Base-by-base conservation (phyloP, 495 filamentous ascomycete species). In the Venustampulla echinocandica region DNA sequence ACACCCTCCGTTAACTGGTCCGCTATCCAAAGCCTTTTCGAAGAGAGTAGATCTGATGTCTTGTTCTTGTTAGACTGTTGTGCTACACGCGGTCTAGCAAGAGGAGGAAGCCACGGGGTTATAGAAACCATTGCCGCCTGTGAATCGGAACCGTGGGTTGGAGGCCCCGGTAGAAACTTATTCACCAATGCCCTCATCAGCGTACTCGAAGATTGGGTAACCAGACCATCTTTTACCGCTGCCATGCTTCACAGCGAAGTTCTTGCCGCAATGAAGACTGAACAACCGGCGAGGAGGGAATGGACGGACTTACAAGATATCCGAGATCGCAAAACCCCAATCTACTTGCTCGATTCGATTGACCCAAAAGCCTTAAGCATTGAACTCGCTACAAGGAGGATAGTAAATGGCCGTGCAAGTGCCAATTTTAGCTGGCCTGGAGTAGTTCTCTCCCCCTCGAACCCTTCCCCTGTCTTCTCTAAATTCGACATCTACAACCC, bases 61-160 rank as follows among this genome's bases (percentile, higher is more conserved):
- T 52, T 75, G 18, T 73, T 76, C 27, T 63, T 76, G 3, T 59
- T 76, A 4, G 73, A 76, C 50, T 75, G 73, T 40, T 76, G 73
- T 43, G 69, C 68, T 10, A 71, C 71, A 11, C 69, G 70, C 5
- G 69, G 38, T 27, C 10, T 30, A 3, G n/a, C 27, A 4, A 22
- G 38, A 2, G 28, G 27, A 3, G 24, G 37, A n/a, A 68, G 69
- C 18, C 61, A 64, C 46, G 71, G 68, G 52, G 69, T 71, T 45
- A 74, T 66, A 3, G 71, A 74, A 54, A 73, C 71, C 13, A 72
- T 74, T 37, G 73, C 69, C 3, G 71, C 71, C 14, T 74, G 68
- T 11, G 71, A 68, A 28, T 72, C 66, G 67, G 71, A 74, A 47
- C 68, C 69, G 34, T 71, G 70, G 20, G 67, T 70, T 20, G 69